Percentiles rank a stretch among this genome's conserved stretches.
Conservation (phyloP, 2,329 filamentous ascomycete species). For the Aspergillus amoenus region DNA sequence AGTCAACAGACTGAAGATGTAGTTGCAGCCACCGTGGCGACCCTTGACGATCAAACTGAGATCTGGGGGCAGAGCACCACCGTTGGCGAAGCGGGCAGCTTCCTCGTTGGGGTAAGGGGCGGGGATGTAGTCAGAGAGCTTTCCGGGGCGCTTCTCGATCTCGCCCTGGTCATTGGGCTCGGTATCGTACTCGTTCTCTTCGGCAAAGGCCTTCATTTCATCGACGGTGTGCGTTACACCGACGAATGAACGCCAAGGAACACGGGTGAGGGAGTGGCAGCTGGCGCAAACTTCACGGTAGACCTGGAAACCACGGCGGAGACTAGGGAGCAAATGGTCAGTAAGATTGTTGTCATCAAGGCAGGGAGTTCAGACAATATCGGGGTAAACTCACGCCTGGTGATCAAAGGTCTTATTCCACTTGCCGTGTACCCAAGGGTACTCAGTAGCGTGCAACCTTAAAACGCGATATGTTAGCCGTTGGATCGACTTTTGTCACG, state of each 20-base stretch:
- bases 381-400: conserved; percentile 70
- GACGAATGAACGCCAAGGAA: conserved; percentile 90
- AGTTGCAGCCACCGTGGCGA: conserved; percentile 95
- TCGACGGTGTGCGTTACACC: conserved; percentile 92
- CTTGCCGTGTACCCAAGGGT: conserved; percentile 94
- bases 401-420: conserved; percentile 97
- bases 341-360: conserved; percentile 17
- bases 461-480: conserved; percentile 28
- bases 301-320: conserved; percentile 98
- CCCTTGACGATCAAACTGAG: conserved; percentile 97
- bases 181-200: conserved; percentile 97
- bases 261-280: conserved; percentile 93
- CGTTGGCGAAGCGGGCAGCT: conserved; percentile 95
- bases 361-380: conserved; percentile 9
- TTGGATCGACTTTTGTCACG: conserved; percentile 22
- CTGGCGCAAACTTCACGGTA: conserved; percentile 98
- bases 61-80: conserved; percentile 95
- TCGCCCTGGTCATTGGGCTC: conserved; percentile 98
- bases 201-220: conserved; percentile 94
- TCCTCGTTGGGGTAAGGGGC: conserved; percentile 98
- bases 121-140: conserved; percentile 96
- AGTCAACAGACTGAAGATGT: conserved; percentile 95
- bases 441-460: conserved; percentile 87
- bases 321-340: conserved; percentile 54
- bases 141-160: conserved; percentile 97